Percentiles rank a stretch among this genome's conserved stretches.
Evolutionary conservation across 1,284 basidiomycete species (phyloP).

Genomic region (Fistulina hepatica): DNA sequence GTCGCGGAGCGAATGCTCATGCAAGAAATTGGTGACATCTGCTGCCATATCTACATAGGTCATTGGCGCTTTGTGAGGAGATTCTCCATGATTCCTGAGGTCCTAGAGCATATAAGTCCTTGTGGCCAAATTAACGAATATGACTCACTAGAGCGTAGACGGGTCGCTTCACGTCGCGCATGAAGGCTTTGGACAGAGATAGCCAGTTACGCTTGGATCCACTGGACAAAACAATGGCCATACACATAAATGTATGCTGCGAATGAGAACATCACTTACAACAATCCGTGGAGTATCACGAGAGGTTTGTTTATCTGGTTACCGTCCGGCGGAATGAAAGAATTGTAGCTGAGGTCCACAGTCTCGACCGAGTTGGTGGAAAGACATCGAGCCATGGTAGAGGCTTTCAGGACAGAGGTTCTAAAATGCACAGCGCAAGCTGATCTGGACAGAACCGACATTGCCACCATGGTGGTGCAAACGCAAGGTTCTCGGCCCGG

Average conservation of each 20-base stretch:
- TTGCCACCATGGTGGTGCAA: no score
- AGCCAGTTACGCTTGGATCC: slow-evolving; percentile 78
- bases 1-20: slow-evolving; percentile 39
- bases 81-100: slow-evolving; percentile 70
- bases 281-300: slow-evolving; percentile 58
- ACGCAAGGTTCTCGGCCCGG: no score
- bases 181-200: slow-evolving; percentile 57
- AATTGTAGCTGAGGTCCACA: slow-evolving; percentile 8
- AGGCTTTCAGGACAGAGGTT: no score
- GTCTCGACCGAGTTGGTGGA: no score
- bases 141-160: slow-evolving; percentile 55
- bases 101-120: slow-evolving; percentile 36
- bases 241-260: neutral
- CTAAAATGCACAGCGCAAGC: no score
- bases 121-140: neutral
- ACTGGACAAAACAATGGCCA: slow-evolving; percentile 24
- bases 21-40: slow-evolving; percentile 58
- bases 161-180: slow-evolving; percentile 41
- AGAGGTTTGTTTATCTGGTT: slow-evolving; percentile 28
- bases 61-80: slow-evolving; percentile 57
- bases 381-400: no score
- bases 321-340: slow-evolving; percentile 6
- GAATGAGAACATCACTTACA: slow-evolving; percentile 30
- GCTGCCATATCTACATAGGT: slow-evolving; percentile 59
- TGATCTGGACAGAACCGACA: no score